Percentiles rank a stretch among this genome's conserved stretches.
phyloP scores from a whole-genome alignment of 139 green algal species.

The Micromonas commoda region DNA sequence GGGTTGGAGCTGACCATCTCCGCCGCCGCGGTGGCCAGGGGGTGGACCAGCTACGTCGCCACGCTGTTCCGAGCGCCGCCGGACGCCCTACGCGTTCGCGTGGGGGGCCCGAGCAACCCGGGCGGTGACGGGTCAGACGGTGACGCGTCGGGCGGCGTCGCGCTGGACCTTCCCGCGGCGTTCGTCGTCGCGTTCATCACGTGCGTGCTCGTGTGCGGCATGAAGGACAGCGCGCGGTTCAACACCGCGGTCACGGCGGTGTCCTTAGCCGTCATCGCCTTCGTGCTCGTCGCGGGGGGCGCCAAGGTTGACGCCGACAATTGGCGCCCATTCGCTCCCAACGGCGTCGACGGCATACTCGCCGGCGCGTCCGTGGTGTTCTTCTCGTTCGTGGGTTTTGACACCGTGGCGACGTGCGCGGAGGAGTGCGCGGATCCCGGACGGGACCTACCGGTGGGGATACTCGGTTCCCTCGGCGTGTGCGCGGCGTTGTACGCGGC shows the following conservation, averaged over 20 bases:
- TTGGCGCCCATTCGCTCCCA: slow-evolving; percentile 45
- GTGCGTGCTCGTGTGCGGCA: slow-evolving; percentile 57
- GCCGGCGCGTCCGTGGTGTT: slow-evolving; percentile 53
- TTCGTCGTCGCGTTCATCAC: slow-evolving; percentile 26
- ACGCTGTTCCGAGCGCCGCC: slow-evolving; percentile 48
- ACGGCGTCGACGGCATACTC: slow-evolving; percentile 49
- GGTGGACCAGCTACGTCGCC: slow-evolving; percentile 72
- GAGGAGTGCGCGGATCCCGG: slow-evolving; percentile 56
- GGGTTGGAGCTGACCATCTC: slow-evolving; percentile 78
- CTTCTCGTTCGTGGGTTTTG: slow-evolving; percentile 44
- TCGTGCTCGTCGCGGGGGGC: slow-evolving; percentile 50
- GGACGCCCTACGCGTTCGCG: slow-evolving; percentile 42
- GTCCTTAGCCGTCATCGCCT: slow-evolving; percentile 39
- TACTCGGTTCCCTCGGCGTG: slow-evolving; percentile 47
- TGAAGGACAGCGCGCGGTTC: slow-evolving; percentile 56
- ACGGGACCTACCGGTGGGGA: slow-evolving; percentile 55
- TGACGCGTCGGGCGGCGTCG: too few species aligned
- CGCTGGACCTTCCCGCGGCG: slow-evolving; percentile 46
- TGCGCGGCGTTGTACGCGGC: slow-evolving; percentile 56
- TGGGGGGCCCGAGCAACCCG: slow-evolving; percentile 52
- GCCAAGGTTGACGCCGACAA: slow-evolving; percentile 42
- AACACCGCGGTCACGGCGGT: slow-evolving; percentile 53
- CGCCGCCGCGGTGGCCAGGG: slow-evolving; percentile 65
- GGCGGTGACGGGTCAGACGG: neutral
- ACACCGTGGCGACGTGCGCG: slow-evolving; percentile 55